Evolutionary conservation across 176 grass and related monocot genomes (phyloP), one percentile per base, ranked within the genome.

Genomic region (Phoenix dactylifera): DNA sequence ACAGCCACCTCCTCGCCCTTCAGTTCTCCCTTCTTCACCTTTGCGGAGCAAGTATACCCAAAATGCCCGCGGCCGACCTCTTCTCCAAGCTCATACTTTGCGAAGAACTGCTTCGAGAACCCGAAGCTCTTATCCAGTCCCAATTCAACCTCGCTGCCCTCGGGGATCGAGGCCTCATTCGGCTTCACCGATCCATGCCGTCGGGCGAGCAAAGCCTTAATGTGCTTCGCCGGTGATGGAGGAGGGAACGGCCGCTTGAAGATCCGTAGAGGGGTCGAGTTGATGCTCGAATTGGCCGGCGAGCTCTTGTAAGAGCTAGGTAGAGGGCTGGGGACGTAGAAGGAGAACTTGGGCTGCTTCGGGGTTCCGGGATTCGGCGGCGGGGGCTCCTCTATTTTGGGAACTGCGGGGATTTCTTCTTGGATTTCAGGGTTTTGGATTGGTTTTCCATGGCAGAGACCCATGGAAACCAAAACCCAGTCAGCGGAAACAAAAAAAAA

Each of bases 1-100:
- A 92, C 77, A 16, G 88, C 88, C 30, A 86, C 88, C 26, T 92
- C 88, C 60, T 92, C 74, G 22, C 80, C 88, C 69, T 92, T 86
- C 73, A 83, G 73, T 30, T 92, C 88, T 69, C 80, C 88, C 68
- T 87, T 92, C 76, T 87, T 92, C 16, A 65, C 74, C 74, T 72
- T 92, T 12, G 83, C 88, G 26, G 67, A 58, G 77, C 88, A 92
- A 62, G 88, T 92, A 68, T 76, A 92, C 3, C 88, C 88, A 52
- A 92, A 92, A 79, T 93, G 88, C 15, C 88, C 88, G 17, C 88
- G 73, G 18, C 88, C 88, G 5, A 93, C 70, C 77, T 84, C 89
- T 57, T 77, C 63, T 10, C 80, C 89, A 53, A 93, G 75, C 23
- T 93, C 89, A 58, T 87, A 93, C 67, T 78, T 93, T 54, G 77